Conservation (phyloP, 2,329 filamentous ascomycete species). For the Neospermospora avenae region DNA sequence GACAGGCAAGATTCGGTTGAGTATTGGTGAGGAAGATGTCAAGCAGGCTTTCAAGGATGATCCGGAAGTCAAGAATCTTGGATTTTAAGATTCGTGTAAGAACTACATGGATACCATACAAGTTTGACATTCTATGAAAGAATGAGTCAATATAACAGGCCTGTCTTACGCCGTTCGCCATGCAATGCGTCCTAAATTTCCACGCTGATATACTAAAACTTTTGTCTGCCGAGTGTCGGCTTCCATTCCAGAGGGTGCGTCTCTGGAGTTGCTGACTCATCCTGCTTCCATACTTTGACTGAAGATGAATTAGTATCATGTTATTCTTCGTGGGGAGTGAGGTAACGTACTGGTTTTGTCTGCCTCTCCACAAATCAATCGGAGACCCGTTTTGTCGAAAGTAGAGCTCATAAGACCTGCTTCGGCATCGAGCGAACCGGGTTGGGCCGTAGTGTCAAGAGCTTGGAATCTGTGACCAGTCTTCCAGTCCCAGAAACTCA, state of each 20-base stretch:
- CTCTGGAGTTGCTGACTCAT: constrained; percentile 86
- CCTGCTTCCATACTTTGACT: constrained; percentile 96
- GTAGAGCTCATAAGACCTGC: constrained; percentile 92
- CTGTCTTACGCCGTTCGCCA: constrained; percentile 26
- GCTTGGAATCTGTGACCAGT: constrained; percentile 88
- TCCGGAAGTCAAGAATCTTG: constrained; percentile 66
- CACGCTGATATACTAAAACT: constrained; percentile 52
- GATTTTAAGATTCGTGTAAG: constrained; percentile 26
- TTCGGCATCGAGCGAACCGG: constrained; percentile 90
- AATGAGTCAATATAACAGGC: not conserved
- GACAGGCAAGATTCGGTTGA: constrained; percentile 80
- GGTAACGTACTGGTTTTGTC: constrained; percentile 77
- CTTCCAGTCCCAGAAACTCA: constrained; percentile 99
- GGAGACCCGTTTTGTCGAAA: constrained; percentile 83
- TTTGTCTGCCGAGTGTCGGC: constrained; percentile 72
- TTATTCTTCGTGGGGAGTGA: not conserved
- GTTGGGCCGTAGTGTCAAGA: constrained; percentile 87
- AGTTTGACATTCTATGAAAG: not conserved
- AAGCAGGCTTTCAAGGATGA: constrained; percentile 86
- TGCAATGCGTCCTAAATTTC: constrained; percentile 19
- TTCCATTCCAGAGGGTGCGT: constrained; percentile 92
- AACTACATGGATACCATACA: constrained; percentile 13
- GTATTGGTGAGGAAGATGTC: constrained; percentile 88
- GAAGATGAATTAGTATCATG: constrained; percentile 21
- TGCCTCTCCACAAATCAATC: constrained; percentile 89